A percentile compares a stretch with the other conserved stretches of the same genome.
Evolutionary conservation across 2,329 filamentous ascomycete species (phyloP).

Genomic region (Cercospora brassicicola): DNA sequence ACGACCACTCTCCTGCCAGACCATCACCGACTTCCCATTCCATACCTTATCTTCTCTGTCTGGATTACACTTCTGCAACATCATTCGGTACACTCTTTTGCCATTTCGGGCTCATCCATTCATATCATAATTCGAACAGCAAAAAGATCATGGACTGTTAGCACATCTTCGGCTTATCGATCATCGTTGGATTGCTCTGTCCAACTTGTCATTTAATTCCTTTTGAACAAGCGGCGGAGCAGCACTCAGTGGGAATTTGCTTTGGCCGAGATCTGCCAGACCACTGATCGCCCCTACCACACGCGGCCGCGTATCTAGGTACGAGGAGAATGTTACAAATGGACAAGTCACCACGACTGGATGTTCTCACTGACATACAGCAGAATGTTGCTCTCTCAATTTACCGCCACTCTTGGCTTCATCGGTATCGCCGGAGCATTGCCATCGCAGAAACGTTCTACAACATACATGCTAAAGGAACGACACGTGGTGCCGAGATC

Average conservation of each 20-base stretch:
- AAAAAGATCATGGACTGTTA: not conserved
- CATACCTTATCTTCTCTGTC: not conserved
- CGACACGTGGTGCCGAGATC: slow-evolving; percentile 53
- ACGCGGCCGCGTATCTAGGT: not conserved
- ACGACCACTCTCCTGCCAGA: not conserved
- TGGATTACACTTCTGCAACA: not conserved
- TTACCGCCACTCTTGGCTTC: slow-evolving; percentile 4
- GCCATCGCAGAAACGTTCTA: slow-evolving; percentile 29
- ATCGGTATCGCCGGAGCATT: slow-evolving; percentile 5
- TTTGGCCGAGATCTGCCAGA: not conserved
- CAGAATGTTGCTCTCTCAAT: slow-evolving; percentile 12
- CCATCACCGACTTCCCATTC: not conserved
- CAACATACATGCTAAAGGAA: slow-evolving; percentile 57
- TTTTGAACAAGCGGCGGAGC: not conserved
- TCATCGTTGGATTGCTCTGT: not conserved
- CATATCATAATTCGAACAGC: not conserved
- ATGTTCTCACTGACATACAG: not conserved
- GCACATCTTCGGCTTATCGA: not conserved
- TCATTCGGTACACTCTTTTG: not conserved
- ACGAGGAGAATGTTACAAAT: not conserved
- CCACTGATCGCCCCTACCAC: not conserved
- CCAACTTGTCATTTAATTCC: not conserved
- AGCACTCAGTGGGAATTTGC: not conserved
- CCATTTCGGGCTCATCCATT: not conserved
- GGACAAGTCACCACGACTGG: not conserved